A percentile compares a stretch with the other conserved stretches of the same genome.
Conservation (phyloP, 192 early-diverging fungal species). For the Backusella luteola region DNA sequence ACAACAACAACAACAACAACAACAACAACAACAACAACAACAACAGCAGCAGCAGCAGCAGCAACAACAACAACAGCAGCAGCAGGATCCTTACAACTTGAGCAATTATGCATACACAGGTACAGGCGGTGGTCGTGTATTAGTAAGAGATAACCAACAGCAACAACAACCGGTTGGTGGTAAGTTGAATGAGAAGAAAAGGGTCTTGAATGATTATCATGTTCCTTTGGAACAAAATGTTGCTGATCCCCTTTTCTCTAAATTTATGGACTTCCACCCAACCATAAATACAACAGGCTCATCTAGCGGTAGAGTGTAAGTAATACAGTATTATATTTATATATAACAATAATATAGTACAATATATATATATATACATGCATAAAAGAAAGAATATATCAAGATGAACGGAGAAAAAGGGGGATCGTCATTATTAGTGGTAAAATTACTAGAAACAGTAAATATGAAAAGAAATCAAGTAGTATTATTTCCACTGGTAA, state of each 20-base stretch:
- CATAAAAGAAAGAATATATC: neutral
- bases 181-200: conserved; percentile 4
- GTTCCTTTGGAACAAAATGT: conserved; percentile 11
- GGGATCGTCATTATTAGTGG: neutral
- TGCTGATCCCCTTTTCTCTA: conserved; percentile 18
- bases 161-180: neutral
- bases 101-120: conserved; percentile 8
- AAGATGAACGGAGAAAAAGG: no score
- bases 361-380: neutral
- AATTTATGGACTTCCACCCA: conserved; percentile 16
- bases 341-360: neutral
- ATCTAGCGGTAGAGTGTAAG: conserved; percentile 27
- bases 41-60: neutral
- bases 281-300: conserved; percentile 13
- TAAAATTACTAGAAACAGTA: neutral
- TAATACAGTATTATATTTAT: neutral
- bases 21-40: conserved; percentile 15
- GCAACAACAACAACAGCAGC: conserved; percentile 18
- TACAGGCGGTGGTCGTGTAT: conserved; percentile 17
- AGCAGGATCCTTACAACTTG: neutral
- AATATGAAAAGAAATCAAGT: neutral
- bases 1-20: conserved; percentile 23
- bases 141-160: conserved; percentile 23
- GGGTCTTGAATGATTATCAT: neutral
- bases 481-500: neutral